Evolutionary conservation across 2,329 filamentous ascomycete species (phyloP).

Genomic region (Fusarium foetens): DNA sequence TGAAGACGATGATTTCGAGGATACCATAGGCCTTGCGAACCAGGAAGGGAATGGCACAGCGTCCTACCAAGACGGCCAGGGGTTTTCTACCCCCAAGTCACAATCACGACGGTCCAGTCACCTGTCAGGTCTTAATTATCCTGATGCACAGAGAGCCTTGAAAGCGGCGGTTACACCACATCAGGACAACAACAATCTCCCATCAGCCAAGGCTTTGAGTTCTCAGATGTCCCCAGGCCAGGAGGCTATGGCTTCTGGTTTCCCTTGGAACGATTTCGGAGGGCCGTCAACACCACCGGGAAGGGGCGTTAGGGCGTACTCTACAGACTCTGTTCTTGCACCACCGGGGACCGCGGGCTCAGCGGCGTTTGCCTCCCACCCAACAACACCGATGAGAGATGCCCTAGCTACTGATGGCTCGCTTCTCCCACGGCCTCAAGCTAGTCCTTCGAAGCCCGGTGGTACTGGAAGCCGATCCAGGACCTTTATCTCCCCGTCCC

Average conservation of each 20-base stretch:
- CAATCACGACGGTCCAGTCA: conserved; percentile 61
- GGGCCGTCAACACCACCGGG: conserved; percentile 46
- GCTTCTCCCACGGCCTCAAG: conserved; percentile 44
- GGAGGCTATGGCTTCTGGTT: conserved; percentile 55
- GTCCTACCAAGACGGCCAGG: conserved; percentile 33
- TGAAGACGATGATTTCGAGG: conserved; percentile 69
- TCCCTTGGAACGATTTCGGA: conserved; percentile 56
- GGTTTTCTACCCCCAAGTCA: conserved; percentile 39
- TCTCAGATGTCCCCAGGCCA: conserved; percentile 48
- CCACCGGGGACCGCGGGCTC: conserved; percentile 18
- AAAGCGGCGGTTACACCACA: conserved; percentile 45
- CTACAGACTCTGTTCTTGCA: conserved; percentile 50
- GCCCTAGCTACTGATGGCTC: conserved; percentile 41
- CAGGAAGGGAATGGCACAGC: conserved; percentile 53
- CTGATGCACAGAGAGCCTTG: conserved; percentile 51
- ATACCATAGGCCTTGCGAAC: conserved; percentile 68
- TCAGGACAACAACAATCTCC: conserved; percentile 51
- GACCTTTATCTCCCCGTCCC: conserved; percentile 68
- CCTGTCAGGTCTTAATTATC: conserved; percentile 59
- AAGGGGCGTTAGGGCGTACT: conserved; percentile 52
- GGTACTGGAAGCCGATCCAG: conserved; percentile 49
- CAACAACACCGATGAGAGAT: conserved; percentile 49
- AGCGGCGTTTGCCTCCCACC: conserved; percentile 45
- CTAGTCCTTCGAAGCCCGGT: conserved; percentile 44
- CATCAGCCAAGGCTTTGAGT: conserved; percentile 50